A percentile compares a stretch with the other conserved stretches of the same genome.
These are phyloP conservation scores for Adansonia grandidieri DNA, from an alignment of 441 rosid species.

Conservation along the genomic window DNA sequence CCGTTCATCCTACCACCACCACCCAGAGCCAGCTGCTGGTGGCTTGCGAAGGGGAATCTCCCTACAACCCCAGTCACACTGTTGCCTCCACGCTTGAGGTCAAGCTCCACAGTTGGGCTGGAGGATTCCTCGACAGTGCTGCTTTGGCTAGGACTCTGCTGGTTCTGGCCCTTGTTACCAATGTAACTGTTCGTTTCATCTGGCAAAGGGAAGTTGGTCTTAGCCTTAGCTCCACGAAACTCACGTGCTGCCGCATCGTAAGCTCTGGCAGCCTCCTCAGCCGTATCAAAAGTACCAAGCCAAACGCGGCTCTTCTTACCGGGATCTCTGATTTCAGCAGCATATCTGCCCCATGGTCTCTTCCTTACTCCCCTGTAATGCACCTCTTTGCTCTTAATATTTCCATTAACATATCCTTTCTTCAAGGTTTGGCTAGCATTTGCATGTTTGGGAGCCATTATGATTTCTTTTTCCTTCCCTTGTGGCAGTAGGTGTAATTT, in stretches of 20 bases:
- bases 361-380: conserved; percentile 61
- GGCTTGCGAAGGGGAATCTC: conserved; percentile 51
- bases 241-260: conserved; percentile 59
- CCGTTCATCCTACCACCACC: conserved; percentile 23
- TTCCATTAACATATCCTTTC: not conserved
- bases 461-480: not conserved
- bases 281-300: conserved; percentile 64
- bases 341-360: conserved; percentile 60
- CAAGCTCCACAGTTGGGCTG: conserved; percentile 28
- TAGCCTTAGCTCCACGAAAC: conserved; percentile 61
- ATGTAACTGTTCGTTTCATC: conserved; percentile 12
- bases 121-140: conserved; percentile 42
- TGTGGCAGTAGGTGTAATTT: not conserved
- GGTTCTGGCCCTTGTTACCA: not conserved
- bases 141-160: conserved; percentile 42
- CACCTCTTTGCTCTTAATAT: conserved; percentile 29
- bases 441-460: conserved; percentile 49
- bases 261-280: conserved; percentile 60
- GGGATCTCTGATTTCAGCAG: conserved; percentile 67
- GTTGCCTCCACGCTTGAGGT: conserved; percentile 23
- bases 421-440: conserved; percentile 8
- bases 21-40: conserved; percentile 38
- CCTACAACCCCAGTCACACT: conserved; percentile 17
- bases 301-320: conserved; percentile 57
- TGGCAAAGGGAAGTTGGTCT: conserved; percentile 50